These are phyloP conservation scores for Exophiala alcalophila DNA, from an alignment of 2,329 filamentous ascomycete species.

Conservation along the genomic window DNA sequence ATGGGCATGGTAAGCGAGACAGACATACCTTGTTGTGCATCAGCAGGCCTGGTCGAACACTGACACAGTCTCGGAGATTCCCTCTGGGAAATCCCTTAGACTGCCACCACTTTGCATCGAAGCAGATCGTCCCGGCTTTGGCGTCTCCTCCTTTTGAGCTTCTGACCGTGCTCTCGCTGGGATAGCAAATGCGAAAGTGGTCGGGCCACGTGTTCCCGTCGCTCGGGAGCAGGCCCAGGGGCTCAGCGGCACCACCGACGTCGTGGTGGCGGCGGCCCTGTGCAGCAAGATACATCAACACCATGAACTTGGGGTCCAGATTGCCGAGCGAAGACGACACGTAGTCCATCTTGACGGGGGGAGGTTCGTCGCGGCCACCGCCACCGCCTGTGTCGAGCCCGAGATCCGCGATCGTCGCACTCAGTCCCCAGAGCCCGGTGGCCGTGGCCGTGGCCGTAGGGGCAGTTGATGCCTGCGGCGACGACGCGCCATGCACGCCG, in stretches of 20 bases:
- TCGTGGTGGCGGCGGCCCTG: too few species aligned
- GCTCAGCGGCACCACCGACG: too few species aligned
- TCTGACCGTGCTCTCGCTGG: slow-evolving; percentile 66
- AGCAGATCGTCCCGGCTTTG: slow-evolving; percentile 78
- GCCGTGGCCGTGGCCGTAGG: too few species aligned
- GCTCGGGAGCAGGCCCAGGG: too few species aligned
- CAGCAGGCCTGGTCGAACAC: slow-evolving; percentile 66
- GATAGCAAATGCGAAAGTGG: slow-evolving; percentile 74
- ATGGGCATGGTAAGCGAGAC: slow-evolving; percentile 21
- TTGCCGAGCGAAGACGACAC: slow-evolving; percentile 74
- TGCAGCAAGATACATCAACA: slow-evolving; percentile 57
- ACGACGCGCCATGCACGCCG: slow-evolving; percentile 55
- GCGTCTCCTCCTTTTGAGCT: slow-evolving; percentile 61
- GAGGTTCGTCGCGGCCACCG: too few species aligned
- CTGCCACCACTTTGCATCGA: slow-evolving; percentile 68
- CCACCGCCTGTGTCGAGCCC: slow-evolving; percentile 55
- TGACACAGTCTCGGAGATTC: slow-evolving; percentile 72
- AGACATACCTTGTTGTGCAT: slow-evolving; percentile 79
- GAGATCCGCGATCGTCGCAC: slow-evolving; percentile 62
- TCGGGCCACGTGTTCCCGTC: too few species aligned
- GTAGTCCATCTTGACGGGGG: slow-evolving; percentile 26
- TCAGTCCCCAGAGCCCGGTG: slow-evolving; percentile 73
- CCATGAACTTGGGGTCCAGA: slow-evolving; percentile 66
- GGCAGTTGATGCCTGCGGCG: too few species aligned
- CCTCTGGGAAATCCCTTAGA: slow-evolving; percentile 66